A percentile compares a stretch with the other conserved stretches of the same genome.
Conservation (phyloP, 768 basidiomycete genomes). For the Boletus huronensis region DNA sequence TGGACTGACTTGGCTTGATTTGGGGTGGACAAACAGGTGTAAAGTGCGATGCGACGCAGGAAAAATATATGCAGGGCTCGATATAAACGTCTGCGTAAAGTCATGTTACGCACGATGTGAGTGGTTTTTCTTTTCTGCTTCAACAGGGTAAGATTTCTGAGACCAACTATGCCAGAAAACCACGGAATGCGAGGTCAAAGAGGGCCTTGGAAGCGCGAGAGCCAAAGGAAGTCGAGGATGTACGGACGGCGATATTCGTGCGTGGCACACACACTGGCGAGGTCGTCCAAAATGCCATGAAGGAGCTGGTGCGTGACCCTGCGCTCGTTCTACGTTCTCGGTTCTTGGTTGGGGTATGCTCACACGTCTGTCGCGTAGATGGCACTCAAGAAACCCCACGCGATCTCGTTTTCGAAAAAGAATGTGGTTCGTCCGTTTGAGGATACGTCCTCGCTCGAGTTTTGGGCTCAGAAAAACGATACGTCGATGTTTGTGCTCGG, state of each 20-base stretch:
- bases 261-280: slow-evolving; percentile 85
- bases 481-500: slow-evolving; percentile 88
- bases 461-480: slow-evolving; percentile 94
- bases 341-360: neutral
- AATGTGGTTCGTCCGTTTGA: slow-evolving; percentile 92
- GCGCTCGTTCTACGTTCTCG: slow-evolving; percentile 1
- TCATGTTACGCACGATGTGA: slow-evolving; percentile 32
- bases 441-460: slow-evolving; percentile 72
- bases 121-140: neutral
- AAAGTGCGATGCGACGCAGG: neutral
- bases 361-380: slow-evolving; percentile 48
- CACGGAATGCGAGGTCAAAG: slow-evolving; percentile 94
- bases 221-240: slow-evolving; percentile 87
- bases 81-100: neutral
- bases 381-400: slow-evolving; percentile 88
- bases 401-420: slow-evolving; percentile 92
- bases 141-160: neutral
- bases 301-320: slow-evolving; percentile 66
- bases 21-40: neutral
- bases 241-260: slow-evolving; percentile 86
- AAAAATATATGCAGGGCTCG: neutral
- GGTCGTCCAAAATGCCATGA: slow-evolving; percentile 75
- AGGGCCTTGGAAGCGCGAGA: slow-evolving; percentile 81
- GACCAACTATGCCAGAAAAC: slow-evolving; percentile 53
- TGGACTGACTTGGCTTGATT: neutral